A percentile compares a stretch with the other conserved stretches of the same genome.
Evolutionary conservation across 2,329 filamentous ascomycete species (phyloP).

Genomic region (Aureobasidium vineae): DNA sequence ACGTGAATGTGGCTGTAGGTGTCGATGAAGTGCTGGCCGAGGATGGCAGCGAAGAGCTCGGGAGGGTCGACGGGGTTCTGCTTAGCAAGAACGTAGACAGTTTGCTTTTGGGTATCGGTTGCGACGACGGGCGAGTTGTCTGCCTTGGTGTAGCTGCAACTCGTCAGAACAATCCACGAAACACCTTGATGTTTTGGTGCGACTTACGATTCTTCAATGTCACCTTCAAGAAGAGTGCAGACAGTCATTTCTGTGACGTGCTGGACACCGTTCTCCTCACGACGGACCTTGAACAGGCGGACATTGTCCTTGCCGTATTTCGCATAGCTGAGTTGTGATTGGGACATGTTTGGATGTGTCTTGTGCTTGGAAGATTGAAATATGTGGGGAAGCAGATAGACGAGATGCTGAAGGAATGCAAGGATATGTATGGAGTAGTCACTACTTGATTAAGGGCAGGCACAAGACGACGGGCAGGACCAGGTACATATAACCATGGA

Average conservation of each 20-base stretch:
- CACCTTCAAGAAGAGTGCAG: constrained; percentile 86
- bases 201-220: constrained; percentile 76
- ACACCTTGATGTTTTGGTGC: constrained; percentile 21
- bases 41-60: constrained; percentile 81
- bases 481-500: constrained; percentile 6
- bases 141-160: constrained; percentile 77
- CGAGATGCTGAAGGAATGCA: neutral
- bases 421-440: neutral
- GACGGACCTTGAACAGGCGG: constrained; percentile 92
- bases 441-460: neutral
- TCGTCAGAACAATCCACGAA: constrained; percentile 9
- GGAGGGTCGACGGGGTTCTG: constrained; percentile 88
- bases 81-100: constrained; percentile 83
- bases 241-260: constrained; percentile 94
- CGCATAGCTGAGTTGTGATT: constrained; percentile 52
- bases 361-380: neutral
- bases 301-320: constrained; percentile 97
- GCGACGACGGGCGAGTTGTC: constrained; percentile 96
- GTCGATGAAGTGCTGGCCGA: constrained; percentile 85
- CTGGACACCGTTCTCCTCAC: constrained; percentile 72
- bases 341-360: constrained; percentile 14
- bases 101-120: constrained; percentile 98
- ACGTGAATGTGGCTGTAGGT: constrained; percentile 84
- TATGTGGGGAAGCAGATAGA: neutral
- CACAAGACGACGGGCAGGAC: neutral